Conservation (phyloP, 106 monocot genomes). For the Dendrobium huoshanense region DNA sequence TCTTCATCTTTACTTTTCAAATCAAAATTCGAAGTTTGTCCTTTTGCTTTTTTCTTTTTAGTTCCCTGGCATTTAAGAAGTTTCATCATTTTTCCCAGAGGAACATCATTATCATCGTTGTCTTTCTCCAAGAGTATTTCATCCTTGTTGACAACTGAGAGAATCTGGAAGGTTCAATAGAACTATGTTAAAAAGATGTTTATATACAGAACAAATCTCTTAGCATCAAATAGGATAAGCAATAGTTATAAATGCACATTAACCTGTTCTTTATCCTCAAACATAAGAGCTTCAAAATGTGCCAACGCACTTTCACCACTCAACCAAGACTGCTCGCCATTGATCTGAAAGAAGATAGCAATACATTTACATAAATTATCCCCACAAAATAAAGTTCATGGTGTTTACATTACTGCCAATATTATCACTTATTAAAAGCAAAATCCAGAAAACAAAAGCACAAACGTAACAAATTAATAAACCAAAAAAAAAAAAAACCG, state of each 20-base stretch:
- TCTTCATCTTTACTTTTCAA: conserved; percentile 40
- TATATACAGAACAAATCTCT: background rate
- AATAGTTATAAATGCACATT: conserved; percentile 2
- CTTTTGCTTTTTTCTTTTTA: conserved; percentile 62
- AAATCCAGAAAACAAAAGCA: background rate
- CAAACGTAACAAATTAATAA: background rate
- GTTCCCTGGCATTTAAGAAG: conserved; percentile 57
- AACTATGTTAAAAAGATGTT: background rate
- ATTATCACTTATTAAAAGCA: background rate
- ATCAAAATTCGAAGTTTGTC: conserved; percentile 16
- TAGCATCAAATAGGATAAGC: background rate
- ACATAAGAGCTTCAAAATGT: conserved; percentile 73
- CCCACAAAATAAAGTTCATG: background rate
- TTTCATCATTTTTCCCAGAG: conserved; percentile 80
- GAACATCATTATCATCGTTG: conserved; percentile 61
- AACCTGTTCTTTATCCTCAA: conserved; percentile 40
- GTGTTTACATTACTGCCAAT: background rate
- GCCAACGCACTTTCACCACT: conserved; percentile 42
- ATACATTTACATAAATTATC: background rate
- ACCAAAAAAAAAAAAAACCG: background rate
- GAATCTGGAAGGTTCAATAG: conserved; percentile 19
- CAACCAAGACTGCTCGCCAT: conserved; percentile 28
- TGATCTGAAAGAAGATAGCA: conserved; percentile 26
- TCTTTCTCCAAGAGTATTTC: conserved; percentile 40
- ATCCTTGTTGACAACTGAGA: conserved; percentile 29